Percentiles rank a stretch among this genome's conserved stretches.
Conservation (phyloP, 805 yeast genomes). For the Maudiozyma barnettii region DNA sequence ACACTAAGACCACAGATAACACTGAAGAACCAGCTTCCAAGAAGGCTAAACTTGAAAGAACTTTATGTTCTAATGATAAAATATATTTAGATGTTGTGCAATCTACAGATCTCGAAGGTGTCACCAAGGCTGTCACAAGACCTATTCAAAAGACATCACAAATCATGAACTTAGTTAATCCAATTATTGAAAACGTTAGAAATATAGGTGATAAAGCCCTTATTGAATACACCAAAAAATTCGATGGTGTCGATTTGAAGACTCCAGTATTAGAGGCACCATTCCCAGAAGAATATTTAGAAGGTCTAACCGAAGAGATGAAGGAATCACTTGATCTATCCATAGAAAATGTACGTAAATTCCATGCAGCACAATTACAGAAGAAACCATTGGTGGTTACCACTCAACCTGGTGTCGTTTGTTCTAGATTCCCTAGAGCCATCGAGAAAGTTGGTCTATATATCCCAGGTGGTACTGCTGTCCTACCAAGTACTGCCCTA, state of each 20-base stretch:
- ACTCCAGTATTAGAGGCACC: slow-evolving; percentile 82
- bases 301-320: slow-evolving; percentile 61
- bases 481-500: slow-evolving; percentile 92
- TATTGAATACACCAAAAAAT: slow-evolving; percentile 80
- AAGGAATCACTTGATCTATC: slow-evolving; percentile 83
- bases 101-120: slow-evolving; percentile 29
- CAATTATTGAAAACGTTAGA: slow-evolving; percentile 75
- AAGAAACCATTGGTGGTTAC: slow-evolving; percentile 68
- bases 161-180: slow-evolving; percentile 85
- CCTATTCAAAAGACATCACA: slow-evolving; percentile 94
- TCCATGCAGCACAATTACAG: slow-evolving; percentile 89
- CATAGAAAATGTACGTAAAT: slow-evolving; percentile 75
- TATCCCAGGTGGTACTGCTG: slow-evolving; percentile 98
- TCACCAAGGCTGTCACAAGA: slow-evolving; percentile 63
- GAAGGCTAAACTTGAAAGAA: slow-evolving; percentile 12
- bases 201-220: slow-evolving; percentile 77
- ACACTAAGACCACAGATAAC: slow-evolving; percentile 1
- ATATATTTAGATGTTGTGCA: slow-evolving; percentile 21
- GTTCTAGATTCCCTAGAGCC: slow-evolving; percentile 92
- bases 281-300: slow-evolving; percentile 68
- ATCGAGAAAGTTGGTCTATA: slow-evolving; percentile 91
- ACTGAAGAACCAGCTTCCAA: slow-evolving; percentile 10
- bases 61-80: slow-evolving; percentile 7
- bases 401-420: slow-evolving; percentile 86
- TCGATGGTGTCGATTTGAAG: slow-evolving; percentile 69